Conservation (phyloP, 129 eudicot species). For the Kitagawia praeruptora region DNA sequence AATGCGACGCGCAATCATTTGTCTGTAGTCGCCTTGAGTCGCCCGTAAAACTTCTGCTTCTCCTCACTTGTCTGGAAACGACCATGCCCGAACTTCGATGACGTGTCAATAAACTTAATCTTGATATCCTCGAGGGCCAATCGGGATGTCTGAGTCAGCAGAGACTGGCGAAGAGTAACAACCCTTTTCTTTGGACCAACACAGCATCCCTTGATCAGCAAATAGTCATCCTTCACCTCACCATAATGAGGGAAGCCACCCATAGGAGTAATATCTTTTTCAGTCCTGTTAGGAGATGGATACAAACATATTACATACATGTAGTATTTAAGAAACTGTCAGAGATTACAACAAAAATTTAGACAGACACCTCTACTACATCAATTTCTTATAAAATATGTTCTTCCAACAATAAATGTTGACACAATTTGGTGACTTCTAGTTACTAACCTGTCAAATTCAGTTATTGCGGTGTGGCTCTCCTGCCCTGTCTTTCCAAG, state of each 20-base stretch:
- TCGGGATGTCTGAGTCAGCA: constrained; percentile 49
- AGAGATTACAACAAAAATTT: background rate
- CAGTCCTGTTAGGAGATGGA: constrained; percentile 28
- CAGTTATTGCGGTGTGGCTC: constrained; percentile 28
- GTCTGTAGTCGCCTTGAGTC: constrained; percentile 13
- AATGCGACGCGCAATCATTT: background rate
- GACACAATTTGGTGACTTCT: background rate
- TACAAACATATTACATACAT: background rate
- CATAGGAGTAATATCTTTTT: constrained; percentile 51
- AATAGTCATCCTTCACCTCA: constrained; percentile 43
- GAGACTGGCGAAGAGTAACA: constrained; percentile 41
- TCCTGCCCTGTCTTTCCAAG: constrained; percentile 37
- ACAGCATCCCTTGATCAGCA: constrained; percentile 52
- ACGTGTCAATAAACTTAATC: constrained; percentile 42
- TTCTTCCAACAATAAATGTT: background rate
- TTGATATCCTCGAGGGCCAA: constrained; percentile 41
- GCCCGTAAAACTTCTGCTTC: constrained; percentile 36
- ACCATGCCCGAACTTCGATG: constrained; percentile 52
- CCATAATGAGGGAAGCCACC: constrained; percentile 65
- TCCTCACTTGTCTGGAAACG: constrained; percentile 57
- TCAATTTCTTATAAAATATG: background rate
- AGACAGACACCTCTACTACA: background rate
- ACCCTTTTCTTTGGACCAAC: constrained; percentile 60
- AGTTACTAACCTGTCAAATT: constrained; percentile 33
- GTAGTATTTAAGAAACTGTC: background rate